phyloP scores from a whole-genome alignment of 179 eudicot genomes.

The Silene coronaria region DNA sequence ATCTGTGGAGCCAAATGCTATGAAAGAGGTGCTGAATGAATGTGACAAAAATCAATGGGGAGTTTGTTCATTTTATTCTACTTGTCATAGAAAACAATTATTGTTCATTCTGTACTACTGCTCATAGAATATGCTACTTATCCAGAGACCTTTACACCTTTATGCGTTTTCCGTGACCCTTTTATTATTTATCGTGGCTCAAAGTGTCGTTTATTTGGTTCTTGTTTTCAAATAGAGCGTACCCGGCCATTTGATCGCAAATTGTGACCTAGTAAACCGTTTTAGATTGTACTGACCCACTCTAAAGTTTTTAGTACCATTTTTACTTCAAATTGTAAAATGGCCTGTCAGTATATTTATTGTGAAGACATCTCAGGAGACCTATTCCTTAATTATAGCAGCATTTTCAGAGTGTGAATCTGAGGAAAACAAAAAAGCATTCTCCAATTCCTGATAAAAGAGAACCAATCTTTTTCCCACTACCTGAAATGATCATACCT shows the following conservation, averaged over 20 bases:
- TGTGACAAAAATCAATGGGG: neutral
- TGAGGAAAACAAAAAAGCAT: neutral
- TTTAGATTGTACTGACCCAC: too few relatives aligned
- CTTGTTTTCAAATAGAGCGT: too few relatives aligned
- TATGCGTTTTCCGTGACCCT: too few relatives aligned
- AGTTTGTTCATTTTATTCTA: neutral
- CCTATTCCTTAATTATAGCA: neutral
- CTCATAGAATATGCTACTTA: neutral
- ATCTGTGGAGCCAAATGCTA: conserved; percentile 33
- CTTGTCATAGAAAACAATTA: neutral
- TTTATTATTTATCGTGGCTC: too few relatives aligned
- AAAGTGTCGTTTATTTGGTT: too few relatives aligned
- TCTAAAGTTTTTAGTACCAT: too few relatives aligned
- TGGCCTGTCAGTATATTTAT: too few relatives aligned
- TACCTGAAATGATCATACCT: neutral
- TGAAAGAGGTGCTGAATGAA: neutral
- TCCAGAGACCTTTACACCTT: too few relatives aligned
- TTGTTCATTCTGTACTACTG: neutral
- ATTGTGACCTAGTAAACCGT: too few relatives aligned
- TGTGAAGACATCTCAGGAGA: too few relatives aligned
- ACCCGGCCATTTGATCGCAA: too few relatives aligned
- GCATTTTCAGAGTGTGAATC: neutral
- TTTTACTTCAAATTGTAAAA: too few relatives aligned
- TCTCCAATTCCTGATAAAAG: neutral
- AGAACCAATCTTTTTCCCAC: neutral